A percentile compares a stretch with the other conserved stretches of the same genome.
Conservation (phyloP, 331 rosid species). For the Spiraea crenata region DNA sequence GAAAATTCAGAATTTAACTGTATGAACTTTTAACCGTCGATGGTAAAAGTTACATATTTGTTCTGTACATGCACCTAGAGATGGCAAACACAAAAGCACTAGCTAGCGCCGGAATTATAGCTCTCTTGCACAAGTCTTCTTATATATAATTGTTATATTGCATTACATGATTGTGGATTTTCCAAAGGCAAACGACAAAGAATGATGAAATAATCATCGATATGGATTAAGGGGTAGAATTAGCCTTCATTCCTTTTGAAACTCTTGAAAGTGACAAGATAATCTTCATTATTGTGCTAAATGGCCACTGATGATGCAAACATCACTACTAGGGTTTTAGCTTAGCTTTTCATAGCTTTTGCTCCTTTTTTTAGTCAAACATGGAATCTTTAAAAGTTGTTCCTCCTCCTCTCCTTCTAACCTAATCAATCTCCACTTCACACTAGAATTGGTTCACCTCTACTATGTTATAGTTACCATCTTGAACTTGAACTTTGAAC, state of each 20-base stretch:
- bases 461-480: neutral
- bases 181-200: slow-evolving; percentile 13
- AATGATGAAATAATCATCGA: slow-evolving; percentile 22
- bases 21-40: neutral
- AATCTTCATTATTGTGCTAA: slow-evolving; percentile 27
- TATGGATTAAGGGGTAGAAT: neutral
- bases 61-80: slow-evolving; percentile 43
- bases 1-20: no score
- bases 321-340: neutral
- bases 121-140: no score
- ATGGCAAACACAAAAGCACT: no score
- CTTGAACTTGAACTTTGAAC: neutral
- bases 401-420: neutral
- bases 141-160: no score
- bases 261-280: slow-evolving; percentile 32
- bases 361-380: slow-evolving; percentile 31
- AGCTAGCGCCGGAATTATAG: no score
- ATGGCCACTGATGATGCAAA: slow-evolving; percentile 23
- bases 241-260: slow-evolving; percentile 1
- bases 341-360: neutral
- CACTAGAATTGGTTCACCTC: slow-evolving; percentile 18
- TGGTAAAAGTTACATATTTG: slow-evolving; percentile 3
- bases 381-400: slow-evolving; percentile 29
- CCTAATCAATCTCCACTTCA: neutral
- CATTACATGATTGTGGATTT: slow-evolving; percentile 11